A percentile compares a stretch with the other conserved stretches of the same genome.
Conservation (phyloP, 352 stramenopile genomes). For the Saprolegnia diclina region DNA sequence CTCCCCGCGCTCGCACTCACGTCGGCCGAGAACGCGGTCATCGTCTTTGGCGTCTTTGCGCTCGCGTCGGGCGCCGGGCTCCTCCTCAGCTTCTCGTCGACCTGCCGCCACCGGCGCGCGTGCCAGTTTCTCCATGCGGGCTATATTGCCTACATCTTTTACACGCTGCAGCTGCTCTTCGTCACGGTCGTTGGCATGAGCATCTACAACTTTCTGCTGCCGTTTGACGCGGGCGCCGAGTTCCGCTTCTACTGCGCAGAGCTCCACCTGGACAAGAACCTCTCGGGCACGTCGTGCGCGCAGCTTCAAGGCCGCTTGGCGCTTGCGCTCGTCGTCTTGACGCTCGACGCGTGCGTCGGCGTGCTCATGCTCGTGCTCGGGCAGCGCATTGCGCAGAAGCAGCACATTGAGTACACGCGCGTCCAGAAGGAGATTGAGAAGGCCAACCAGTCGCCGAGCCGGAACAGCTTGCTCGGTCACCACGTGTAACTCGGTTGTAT, state of each 20-base stretch:
- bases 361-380: constrained; percentile 1
- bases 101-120: background rate
- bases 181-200: background rate
- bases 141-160: background rate
- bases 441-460: background rate
- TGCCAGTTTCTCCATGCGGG: background rate
- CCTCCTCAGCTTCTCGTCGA: constrained; percentile 1
- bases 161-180: background rate
- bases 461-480: background rate
- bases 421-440: constrained; percentile 18
- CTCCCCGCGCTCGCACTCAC: constrained; percentile 4
- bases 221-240: background rate
- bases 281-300: background rate
- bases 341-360: background rate
- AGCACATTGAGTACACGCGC: constrained; percentile 12
- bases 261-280: background rate
- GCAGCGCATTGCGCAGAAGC: background rate
- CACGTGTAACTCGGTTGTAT: background rate
- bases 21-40: background rate
- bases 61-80: background rate
- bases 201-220: constrained; percentile 2
- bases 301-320: background rate
- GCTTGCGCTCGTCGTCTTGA: background rate
- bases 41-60: background rate
- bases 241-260: constrained; percentile 8